Evolutionary conservation across 2,329 filamentous ascomycete species (phyloP), one percentile per base, ranked within the genome.

Genomic region (Cytospora chrysosperma): DNA sequence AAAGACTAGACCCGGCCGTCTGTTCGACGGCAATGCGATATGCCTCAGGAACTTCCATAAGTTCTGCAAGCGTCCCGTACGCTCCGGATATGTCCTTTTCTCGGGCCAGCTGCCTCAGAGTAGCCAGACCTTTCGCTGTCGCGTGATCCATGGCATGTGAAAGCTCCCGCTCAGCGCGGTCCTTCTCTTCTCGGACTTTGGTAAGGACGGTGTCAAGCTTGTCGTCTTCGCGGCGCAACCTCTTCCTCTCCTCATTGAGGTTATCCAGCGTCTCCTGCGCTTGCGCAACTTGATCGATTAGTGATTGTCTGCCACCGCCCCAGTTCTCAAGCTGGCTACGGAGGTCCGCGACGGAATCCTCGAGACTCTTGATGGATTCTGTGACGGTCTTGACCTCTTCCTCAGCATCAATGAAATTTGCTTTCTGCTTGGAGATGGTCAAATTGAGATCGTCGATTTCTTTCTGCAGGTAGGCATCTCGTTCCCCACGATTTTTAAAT

Each of bases 11-110:
- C 21, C 95, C 95, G 2, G 94, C 95, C 58, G 93, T 95, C 70
- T 96, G 92, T 76, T 99, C 95, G 12, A 96, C 90, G 2, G 95
- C 92, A 13, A 93, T 87, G 65, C 93, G 88, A 76, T 97, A 98
- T 59, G 87, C 85, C 59, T 97, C 92, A 63, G 83, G 86, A 56
- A 97, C 92, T 61, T 93, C 87, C 70, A 98, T 87, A n/a, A 99
- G 84, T 74, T 99, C 96, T 5, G 94, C 93, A 43, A 99, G 77
- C 0, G 93, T 96, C 56, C 96, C 95, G 73, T 97, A 96, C 1
- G 95, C 92, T 28, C 95, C 95, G 1, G 90, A 85, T 7, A 98
- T 86, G 65, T 92, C 86, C 67, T 89, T 82, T 69, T 96, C 88
- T 55, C 87, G 85, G 76, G 93, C 94, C 70, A 98, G 84, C 51